A percentile compares a stretch with the other conserved stretches of the same genome.
Evolutionary conservation across 768 basidiomycete species (phyloP).

Genomic region (Suillus spraguei): DNA sequence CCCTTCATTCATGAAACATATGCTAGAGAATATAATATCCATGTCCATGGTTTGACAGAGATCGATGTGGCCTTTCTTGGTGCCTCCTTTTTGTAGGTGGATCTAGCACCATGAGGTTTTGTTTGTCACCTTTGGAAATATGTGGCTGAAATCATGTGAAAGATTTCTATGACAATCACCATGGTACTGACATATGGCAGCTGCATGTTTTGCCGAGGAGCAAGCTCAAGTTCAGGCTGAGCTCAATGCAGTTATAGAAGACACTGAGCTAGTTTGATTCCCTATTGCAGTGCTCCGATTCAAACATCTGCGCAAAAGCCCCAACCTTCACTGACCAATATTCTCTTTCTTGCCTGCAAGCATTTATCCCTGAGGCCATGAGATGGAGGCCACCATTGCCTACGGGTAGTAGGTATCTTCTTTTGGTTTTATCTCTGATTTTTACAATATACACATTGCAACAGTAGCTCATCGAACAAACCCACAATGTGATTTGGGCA

Average conservation of each 20-base stretch:
- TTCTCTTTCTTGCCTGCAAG: conserved; percentile 2
- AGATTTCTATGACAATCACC: neutral
- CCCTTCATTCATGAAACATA: neutral
- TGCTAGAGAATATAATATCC: neutral
- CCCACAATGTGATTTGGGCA: neutral
- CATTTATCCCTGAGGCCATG: neutral
- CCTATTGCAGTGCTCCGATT: neutral
- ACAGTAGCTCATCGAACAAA: neutral
- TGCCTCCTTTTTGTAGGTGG: neutral
- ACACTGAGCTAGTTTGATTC: neutral
- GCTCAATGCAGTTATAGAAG: neutral
- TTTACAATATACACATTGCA: neutral
- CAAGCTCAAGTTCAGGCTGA: neutral
- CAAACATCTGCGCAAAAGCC: neutral
- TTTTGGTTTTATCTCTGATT: neutral
- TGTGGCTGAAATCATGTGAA: neutral
- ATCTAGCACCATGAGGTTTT: neutral
- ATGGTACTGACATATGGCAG: neutral
- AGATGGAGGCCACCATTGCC: neutral
- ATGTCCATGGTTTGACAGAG: neutral
- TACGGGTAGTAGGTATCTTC: neutral
- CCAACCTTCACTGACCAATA: neutral
- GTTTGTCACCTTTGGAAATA: neutral
- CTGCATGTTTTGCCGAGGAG: neutral
- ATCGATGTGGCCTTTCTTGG: neutral